phyloP scores from a whole-genome alignment of 2,329 filamentous ascomycete genomes.

The Claviceps lovelessii region DNA sequence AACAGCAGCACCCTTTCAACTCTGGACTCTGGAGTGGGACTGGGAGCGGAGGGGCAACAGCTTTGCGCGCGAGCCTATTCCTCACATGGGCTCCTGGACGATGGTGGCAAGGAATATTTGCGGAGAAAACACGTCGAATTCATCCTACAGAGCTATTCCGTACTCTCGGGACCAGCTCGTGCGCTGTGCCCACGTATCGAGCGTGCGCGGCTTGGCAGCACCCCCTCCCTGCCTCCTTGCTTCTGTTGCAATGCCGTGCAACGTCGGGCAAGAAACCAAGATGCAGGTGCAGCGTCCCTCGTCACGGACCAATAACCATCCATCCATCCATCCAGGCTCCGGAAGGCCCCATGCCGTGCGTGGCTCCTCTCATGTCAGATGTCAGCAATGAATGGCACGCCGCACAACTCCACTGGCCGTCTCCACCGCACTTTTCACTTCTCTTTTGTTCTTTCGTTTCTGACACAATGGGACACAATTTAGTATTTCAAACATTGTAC shows the following conservation, averaged over 20 bases:
- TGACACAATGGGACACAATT: not conserved
- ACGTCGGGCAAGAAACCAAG: constrained; percentile 7
- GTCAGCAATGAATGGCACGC: not conserved
- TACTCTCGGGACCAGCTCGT: constrained; percentile 8
- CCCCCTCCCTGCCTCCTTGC: not conserved
- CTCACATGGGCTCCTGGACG: not conserved
- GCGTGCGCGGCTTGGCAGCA: not conserved
- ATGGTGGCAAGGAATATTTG: not conserved
- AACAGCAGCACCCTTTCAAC: no score
- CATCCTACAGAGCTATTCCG: constrained; percentile 1
- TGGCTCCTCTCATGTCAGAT: constrained; percentile 8
- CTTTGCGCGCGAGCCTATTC: not conserved
- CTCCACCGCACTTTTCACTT: not conserved
- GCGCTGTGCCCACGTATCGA: constrained; percentile 3
- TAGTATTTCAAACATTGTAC: not conserved
- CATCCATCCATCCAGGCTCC: not conserved
- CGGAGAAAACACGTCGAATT: not conserved
- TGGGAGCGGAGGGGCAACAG: not conserved
- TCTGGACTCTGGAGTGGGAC: not conserved
- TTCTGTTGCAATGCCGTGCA: constrained; percentile 4
- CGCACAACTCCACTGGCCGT: not conserved
- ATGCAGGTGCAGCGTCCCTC: constrained; percentile 4
- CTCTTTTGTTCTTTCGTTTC: not conserved
- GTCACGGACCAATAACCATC: constrained; percentile 1
- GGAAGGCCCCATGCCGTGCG: not conserved